Evolutionary conservation across 2,329 filamentous ascomycete genomes (phyloP).

Genomic region (Magnaporthales sp.): DNA sequence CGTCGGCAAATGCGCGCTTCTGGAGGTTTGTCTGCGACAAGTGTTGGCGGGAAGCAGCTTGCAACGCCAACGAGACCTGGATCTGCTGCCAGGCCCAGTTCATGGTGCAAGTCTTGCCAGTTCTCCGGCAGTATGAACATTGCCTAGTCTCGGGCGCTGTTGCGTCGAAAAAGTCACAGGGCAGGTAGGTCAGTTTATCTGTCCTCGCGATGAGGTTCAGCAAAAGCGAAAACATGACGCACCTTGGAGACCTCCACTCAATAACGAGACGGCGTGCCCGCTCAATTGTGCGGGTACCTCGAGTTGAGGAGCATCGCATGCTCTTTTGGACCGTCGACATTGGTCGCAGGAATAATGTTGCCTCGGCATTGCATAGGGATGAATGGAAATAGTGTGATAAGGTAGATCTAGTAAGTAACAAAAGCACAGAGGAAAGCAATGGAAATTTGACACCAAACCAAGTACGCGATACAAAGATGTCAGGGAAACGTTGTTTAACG

Average conservation of each 20-base stretch:
- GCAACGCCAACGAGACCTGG: not conserved
- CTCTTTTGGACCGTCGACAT: not conserved
- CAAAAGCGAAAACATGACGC: not conserved
- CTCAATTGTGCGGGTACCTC: not conserved
- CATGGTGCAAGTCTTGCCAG: not conserved
- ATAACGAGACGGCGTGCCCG: not conserved
- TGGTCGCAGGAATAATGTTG: not conserved
- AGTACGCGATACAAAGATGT: not conserved
- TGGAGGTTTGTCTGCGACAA: not conserved
- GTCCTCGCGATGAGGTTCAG: no score
- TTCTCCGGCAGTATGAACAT: not conserved
- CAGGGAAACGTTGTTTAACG: not conserved
- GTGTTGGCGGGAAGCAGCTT: not conserved
- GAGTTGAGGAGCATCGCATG: not conserved
- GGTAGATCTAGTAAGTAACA: not conserved
- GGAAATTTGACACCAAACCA: not conserved
- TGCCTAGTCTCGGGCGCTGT: not conserved
- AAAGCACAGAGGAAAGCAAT: not conserved
- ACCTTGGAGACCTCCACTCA: not conserved
- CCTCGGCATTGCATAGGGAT: not conserved
- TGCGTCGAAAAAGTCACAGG: not conserved
- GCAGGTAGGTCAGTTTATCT: not conserved
- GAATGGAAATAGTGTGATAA: not conserved
- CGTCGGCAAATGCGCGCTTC: not conserved
- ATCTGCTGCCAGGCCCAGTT: conserved; percentile 1